Evolutionary conservation across 257 asterid genomes (phyloP).

Genomic region (Fraxinus americana): DNA sequence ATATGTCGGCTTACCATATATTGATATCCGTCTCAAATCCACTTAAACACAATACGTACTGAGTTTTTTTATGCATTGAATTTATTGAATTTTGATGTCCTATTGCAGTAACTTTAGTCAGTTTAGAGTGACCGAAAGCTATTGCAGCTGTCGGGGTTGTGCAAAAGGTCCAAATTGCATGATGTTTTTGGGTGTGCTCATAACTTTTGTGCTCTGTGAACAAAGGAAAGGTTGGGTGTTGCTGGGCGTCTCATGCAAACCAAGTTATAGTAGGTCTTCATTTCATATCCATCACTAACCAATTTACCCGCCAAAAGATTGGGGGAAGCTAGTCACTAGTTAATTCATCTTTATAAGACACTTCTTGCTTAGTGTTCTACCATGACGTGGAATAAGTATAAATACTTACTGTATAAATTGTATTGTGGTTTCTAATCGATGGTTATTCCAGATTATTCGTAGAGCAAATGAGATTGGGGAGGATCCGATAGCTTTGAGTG

Average conservation of each 20-base stretch:
- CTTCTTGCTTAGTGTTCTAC: not conserved
- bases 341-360: not conserved
- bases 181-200: not conserved
- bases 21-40: not conserved
- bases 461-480: slow-evolving; percentile 70
- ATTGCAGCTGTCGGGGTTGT: not conserved
- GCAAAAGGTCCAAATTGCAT: not conserved
- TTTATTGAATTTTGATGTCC: not conserved
- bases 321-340: not conserved
- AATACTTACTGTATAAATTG: not conserved
- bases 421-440: not conserved
- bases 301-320: not conserved
- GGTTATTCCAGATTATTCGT: slow-evolving; percentile 61
- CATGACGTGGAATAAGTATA: not conserved
- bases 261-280: not conserved
- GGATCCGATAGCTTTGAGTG: slow-evolving; percentile 66
- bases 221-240: not conserved
- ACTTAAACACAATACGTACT: not conserved
- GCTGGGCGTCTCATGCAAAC: not conserved
- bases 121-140: not conserved
- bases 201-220: not conserved
- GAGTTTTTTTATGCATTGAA: not conserved
- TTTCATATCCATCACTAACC: not conserved
- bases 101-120: not conserved
- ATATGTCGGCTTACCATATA: not conserved